Conservation (phyloP, 179 eudicot genomes). For the Heliamphora ciliata region DNA sequence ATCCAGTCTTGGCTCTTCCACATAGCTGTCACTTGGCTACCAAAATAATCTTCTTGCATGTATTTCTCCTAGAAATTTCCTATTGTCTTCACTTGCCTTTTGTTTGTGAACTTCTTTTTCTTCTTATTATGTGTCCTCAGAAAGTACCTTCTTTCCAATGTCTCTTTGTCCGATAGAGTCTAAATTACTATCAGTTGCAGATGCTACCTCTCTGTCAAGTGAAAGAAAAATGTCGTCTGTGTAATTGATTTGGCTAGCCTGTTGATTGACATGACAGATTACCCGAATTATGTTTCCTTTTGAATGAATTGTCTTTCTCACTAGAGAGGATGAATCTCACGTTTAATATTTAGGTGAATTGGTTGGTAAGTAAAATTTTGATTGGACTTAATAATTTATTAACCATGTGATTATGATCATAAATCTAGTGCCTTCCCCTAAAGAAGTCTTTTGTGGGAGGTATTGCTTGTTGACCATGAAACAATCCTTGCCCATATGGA, state of each 20-base stretch:
- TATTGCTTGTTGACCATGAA: not conserved
- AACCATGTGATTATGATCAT: not conserved
- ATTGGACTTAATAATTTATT: not conserved
- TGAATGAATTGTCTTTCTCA: conserved; percentile 1
- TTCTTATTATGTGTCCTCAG: no score
- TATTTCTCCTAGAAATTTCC: no score
- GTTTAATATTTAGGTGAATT: conserved; percentile 1
- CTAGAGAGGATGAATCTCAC: not conserved
- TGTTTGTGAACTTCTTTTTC: no score
- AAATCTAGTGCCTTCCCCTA: conserved; percentile 1
- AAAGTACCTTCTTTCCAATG: no score
- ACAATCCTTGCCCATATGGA: not conserved
- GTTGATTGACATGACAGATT: not conserved
- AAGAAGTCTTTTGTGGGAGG: not conserved
- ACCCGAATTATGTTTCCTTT: conserved; percentile 6
- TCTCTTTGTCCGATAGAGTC: no score
- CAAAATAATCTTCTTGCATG: no score
- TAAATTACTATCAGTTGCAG: no score
- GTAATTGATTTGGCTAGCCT: not conserved
- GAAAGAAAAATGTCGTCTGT: not conserved
- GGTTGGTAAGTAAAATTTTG: not conserved
- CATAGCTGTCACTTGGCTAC: no score
- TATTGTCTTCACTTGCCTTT: no score
- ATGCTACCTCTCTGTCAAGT: conserved; percentile 6
- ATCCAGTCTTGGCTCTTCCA: no score